Conservation (phyloP, 73 alveolate genomes). For the Paramecium biaurelia region DNA sequence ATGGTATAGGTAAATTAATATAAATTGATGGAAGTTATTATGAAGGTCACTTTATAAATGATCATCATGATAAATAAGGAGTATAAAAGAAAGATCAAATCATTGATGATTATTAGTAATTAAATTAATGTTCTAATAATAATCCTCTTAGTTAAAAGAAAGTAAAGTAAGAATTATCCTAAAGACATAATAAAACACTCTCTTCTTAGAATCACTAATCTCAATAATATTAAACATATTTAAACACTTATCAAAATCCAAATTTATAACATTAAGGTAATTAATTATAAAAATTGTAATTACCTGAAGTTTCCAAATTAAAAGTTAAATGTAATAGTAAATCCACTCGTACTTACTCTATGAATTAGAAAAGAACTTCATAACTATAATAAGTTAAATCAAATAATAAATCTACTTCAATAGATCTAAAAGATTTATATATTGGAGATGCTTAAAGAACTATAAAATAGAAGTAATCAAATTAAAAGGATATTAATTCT, state of each 20-base stretch:
- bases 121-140: background rate
- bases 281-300: background rate
- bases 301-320: background rate
- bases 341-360: background rate
- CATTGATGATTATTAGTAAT: background rate
- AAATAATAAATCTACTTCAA: background rate
- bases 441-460: background rate
- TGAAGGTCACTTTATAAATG: background rate
- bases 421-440: background rate
- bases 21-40: background rate
- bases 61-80: background rate
- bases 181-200: background rate
- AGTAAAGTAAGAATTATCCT: background rate
- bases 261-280: background rate
- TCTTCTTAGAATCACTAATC: background rate
- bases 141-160: background rate
- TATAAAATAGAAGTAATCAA: background rate
- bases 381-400: background rate
- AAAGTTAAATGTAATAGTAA: background rate
- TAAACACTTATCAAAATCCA: background rate
- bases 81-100: background rate
- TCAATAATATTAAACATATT: background rate
- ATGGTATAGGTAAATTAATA: background rate
- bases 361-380: background rate
- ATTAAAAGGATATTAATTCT: background rate